Conservation (phyloP, 345 rosid species). For the Jatropha curcas region DNA sequence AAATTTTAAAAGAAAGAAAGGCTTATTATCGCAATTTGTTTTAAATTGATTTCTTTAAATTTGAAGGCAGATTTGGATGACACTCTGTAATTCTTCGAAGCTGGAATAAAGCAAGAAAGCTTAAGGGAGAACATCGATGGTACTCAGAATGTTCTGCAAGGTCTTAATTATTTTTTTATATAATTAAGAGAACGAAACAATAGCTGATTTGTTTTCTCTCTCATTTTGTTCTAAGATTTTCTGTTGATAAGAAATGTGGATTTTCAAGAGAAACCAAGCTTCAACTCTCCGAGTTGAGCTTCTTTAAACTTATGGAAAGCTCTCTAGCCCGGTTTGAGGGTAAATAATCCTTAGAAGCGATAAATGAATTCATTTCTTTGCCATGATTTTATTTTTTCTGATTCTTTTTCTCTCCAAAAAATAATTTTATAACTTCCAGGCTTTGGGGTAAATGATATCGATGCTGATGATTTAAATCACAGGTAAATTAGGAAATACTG, state of each 20-base stretch:
- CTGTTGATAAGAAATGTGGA: slow-evolving; percentile 77
- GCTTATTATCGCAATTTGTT: slow-evolving; percentile 2
- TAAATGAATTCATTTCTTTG: neutral
- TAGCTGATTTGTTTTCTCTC: neutral
- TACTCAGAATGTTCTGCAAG: slow-evolving; percentile 6
- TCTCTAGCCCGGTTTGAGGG: slow-evolving; percentile 94
- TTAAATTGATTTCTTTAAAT: neutral
- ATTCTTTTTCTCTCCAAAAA: no score
- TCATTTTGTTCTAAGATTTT: slow-evolving; percentile 45
- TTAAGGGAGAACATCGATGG: slow-evolving; percentile 85
- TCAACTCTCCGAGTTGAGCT: slow-evolving; percentile 66
- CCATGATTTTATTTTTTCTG: neutral
- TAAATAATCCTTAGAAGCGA: slow-evolving; percentile 23
- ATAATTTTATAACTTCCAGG: slow-evolving; percentile 40
- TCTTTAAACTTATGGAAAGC: slow-evolving; percentile 84
- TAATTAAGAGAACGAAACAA: no score
- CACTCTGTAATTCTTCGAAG: slow-evolving; percentile 73
- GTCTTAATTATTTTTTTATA: no score
- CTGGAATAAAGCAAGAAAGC: slow-evolving; percentile 70
- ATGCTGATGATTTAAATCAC: slow-evolving; percentile 89
- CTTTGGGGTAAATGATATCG: slow-evolving; percentile 66
- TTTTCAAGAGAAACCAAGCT: slow-evolving; percentile 58
- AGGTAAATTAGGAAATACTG: slow-evolving; percentile 35
- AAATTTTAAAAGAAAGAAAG: no score
- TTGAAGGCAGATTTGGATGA: slow-evolving; percentile 80